Evolutionary conservation across 176 grass and related monocot genomes (phyloP).

Genomic region (Echinochloa phyllopogon): DNA sequence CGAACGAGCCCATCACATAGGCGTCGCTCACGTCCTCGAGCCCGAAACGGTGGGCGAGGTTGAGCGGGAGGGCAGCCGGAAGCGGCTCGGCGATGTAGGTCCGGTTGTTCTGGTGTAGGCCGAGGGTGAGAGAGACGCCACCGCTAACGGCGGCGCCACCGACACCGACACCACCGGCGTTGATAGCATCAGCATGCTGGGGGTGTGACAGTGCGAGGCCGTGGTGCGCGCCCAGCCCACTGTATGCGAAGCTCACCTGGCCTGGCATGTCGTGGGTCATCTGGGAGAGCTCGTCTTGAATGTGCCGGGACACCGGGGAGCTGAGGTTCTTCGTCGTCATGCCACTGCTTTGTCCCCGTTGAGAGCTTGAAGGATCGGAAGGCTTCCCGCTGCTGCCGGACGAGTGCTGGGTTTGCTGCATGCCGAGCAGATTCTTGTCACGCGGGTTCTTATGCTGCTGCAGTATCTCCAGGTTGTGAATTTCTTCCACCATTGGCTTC

Average conservation of each 20-base stretch:
- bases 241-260: conserved; percentile 68
- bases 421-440: conserved; percentile 48
- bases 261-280: conserved; percentile 56
- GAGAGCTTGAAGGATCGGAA: conserved; percentile 57
- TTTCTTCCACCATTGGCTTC: conserved; percentile 99
- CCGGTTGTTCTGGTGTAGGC: conserved; percentile 86
- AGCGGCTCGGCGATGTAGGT: conserved; percentile 69
- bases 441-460: conserved; percentile 62
- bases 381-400: conserved; percentile 58
- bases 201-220: conserved; percentile 16
- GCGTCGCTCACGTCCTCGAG: conserved; percentile 85
- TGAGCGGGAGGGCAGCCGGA: conserved; percentile 60
- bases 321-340: conserved; percentile 44
- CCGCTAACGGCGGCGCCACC: background rate
- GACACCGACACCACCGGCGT: background rate
- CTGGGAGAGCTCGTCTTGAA: conserved; percentile 62
- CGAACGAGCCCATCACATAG: conserved; percentile 72
- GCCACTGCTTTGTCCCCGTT: conserved; percentile 57
- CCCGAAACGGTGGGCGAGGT: conserved; percentile 75
- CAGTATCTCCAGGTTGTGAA: conserved; percentile 87
- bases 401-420: conserved; percentile 49
- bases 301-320: conserved; percentile 27
- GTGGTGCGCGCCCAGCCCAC: conserved; percentile 39
- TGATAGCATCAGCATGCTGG: conserved; percentile 40
- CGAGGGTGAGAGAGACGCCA: conserved; percentile 83